A percentile compares a stretch with the other conserved stretches of the same genome.
These are phyloP conservation scores for Epichloe sylvatica DNA, from an alignment of 2,329 filamentous ascomycete genomes.

Conservation along the genomic window DNA sequence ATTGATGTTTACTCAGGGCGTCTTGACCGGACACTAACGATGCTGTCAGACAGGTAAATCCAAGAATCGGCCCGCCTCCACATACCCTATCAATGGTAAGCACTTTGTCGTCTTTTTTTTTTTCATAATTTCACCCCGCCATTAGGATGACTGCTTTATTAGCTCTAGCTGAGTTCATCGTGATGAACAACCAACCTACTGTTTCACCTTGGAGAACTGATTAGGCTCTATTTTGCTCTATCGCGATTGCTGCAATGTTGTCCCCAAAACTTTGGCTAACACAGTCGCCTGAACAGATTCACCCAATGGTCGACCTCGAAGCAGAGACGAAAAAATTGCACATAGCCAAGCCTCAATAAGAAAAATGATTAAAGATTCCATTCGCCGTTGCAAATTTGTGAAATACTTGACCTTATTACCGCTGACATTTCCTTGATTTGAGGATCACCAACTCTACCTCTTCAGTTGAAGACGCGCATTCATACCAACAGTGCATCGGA, in stretches of 20 bases:
- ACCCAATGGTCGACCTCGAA: not conserved
- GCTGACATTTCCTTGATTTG: not conserved
- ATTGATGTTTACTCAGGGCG: not conserved
- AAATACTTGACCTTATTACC: not conserved
- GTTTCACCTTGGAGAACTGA: slow-evolving; percentile 52
- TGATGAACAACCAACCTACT: slow-evolving; percentile 32
- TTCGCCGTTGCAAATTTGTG: not conserved
- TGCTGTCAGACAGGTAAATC: not conserved
- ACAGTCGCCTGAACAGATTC: not conserved
- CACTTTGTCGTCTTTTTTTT: not conserved
- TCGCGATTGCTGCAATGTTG: not conserved
- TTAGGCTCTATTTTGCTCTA: slow-evolving; percentile 11
- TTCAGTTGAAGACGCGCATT: slow-evolving; percentile 54
- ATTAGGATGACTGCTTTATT: slow-evolving; percentile 36
- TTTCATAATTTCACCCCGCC: slow-evolving; percentile 11
- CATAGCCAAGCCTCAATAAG: not conserved
- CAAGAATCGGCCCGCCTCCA: not conserved
- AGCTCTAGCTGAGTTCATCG: slow-evolving; percentile 40
- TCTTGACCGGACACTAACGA: slow-evolving; percentile 3
- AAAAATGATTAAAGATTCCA: not conserved
- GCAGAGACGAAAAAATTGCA: not conserved
- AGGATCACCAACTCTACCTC: slow-evolving; percentile 13
- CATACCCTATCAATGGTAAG: not conserved
- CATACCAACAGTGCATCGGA: slow-evolving; percentile 79
- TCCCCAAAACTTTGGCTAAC: not conserved